Conservation (phyloP, 2,329 filamentous ascomycete species). For the Pestalotiopsis sp. region DNA sequence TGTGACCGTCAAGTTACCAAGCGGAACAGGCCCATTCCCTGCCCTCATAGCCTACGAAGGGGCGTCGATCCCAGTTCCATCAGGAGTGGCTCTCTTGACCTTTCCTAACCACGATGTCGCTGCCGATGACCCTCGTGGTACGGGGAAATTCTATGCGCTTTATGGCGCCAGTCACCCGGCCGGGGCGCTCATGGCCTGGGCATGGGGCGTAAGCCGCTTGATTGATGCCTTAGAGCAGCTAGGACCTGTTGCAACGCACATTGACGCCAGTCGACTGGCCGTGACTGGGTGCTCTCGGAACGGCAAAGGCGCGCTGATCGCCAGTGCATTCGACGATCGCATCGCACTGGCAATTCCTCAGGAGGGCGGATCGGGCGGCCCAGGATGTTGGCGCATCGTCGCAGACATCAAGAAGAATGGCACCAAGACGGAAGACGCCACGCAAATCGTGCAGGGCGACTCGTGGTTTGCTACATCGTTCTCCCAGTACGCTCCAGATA, state of each 20-base stretch:
- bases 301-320: constrained; percentile 53
- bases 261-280: constrained; percentile 38
- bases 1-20: constrained; percentile 29
- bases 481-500: constrained; percentile 53
- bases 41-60: constrained; percentile 51
- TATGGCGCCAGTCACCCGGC: constrained; percentile 47
- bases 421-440: constrained; percentile 50
- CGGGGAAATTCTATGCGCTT: constrained; percentile 51
- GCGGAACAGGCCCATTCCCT: constrained; percentile 42
- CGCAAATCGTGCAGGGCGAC: constrained; percentile 54
- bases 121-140: constrained; percentile 44
- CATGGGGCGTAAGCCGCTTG: constrained; percentile 51
- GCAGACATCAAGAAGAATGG: constrained; percentile 39
- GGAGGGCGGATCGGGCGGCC: constrained; percentile 51
- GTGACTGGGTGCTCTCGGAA: constrained; percentile 55
- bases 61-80: constrained; percentile 47
- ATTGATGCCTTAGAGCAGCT: constrained; percentile 47
- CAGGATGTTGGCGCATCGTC: constrained; percentile 49
- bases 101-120: constrained; percentile 53
- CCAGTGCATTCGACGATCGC: constrained; percentile 49
- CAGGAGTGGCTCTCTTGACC: constrained; percentile 47
- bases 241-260: constrained; percentile 34
- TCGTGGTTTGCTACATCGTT: constrained; percentile 54
- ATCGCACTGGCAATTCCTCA: constrained; percentile 52
- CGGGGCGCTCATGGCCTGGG: constrained; percentile 51